Base-by-base conservation (phyloP, 768 basidiomycete species). In the Rhizopogon rudus region DNA sequence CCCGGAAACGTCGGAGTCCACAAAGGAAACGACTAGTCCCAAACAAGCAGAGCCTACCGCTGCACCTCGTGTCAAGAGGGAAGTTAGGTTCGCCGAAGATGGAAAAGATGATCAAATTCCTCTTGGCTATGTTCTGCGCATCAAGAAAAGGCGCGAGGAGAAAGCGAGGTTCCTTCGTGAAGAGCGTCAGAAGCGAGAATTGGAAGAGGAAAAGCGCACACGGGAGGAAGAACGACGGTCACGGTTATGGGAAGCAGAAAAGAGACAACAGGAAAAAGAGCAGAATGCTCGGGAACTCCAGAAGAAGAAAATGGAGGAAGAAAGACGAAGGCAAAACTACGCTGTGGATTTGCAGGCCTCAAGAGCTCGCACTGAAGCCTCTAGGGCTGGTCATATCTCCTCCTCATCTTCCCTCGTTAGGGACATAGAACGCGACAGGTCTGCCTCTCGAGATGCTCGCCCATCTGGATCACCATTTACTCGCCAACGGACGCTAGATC, bases 61-160 rank as follows among this genome's bases (percentile, higher is more conserved):
- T 5, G 44, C 59, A 37, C 45, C 58, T n/a, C 31, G 53, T 54
- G 62, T 62, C 29, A 70, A 66, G 64, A 79, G 83, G 40, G 82
- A 83, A 9, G 86, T 87, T 8, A 79, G 84, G 43, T 87, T 87
- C 57, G 81, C 77, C 31, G 83, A 85, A 60, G 80, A 82, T 61
- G 67, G 65, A 56, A 83, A 81, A 56, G 86, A 88, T 41, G 87
- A 90, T 65, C 74, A 75, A 51, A 75, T 87, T 59, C 89, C 89
- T 3, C 71, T 89, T 40, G 82, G 80, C 16, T 81, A 90, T 63
- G 79, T 84, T n/a, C 71, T 88, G 63, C 84, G 85, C 52, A 79
- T 80, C 67, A 85, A 83, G 73, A 85, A 84, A 75, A 82, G 81
- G 61, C 83, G 84, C 43, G 86, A 86, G 67, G 82, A 87, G 69